Percentiles rank a stretch among this genome's conserved stretches.
These are phyloP conservation scores for Fonsecaea pugnacius DNA, from an alignment of 2,329 filamentous ascomycete genomes.

Conservation along the genomic window DNA sequence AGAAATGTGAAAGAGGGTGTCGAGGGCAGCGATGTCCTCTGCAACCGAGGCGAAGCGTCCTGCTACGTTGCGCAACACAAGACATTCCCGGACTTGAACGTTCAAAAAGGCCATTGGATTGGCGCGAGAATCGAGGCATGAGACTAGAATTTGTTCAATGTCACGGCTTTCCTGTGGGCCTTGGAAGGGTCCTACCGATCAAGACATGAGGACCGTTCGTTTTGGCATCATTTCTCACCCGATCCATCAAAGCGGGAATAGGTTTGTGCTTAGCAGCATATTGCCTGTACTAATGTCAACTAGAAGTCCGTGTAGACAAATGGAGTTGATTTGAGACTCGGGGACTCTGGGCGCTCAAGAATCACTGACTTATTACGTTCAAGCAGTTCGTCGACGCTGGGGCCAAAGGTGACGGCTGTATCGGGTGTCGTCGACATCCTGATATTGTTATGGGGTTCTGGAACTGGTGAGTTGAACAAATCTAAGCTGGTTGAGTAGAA, in stretches of 20 bases:
- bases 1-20: slow-evolving; percentile 19
- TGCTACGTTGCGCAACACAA: slow-evolving; percentile 19
- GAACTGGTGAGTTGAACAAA: neutral
- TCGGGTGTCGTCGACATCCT: neutral
- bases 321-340: neutral
- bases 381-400: slow-evolving; percentile 23
- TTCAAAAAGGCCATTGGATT: slow-evolving; percentile 19
- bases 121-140: slow-evolving; percentile 23
- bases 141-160: slow-evolving; percentile 9
- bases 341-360: neutral
- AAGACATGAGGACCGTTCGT: slow-evolving; percentile 19
- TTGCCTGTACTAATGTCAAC: slow-evolving; percentile 7
- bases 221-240: slow-evolving; percentile 17
- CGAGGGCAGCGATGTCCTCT: slow-evolving; percentile 22
- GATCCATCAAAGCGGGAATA: slow-evolving; percentile 10
- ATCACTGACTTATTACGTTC: slow-evolving; percentile 27
- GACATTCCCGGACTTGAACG: slow-evolving; percentile 12
- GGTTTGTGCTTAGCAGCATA: slow-evolving; percentile 17
- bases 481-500: neutral
- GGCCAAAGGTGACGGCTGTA: neutral
- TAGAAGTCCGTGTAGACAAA: neutral
- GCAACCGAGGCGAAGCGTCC: slow-evolving; percentile 18
- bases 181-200: slow-evolving; percentile 8
- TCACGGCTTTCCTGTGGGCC: neutral
- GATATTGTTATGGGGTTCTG: neutral